These are phyloP conservation scores for Dactylorhiza incarnata DNA, from an alignment of 106 monocot genomes.

Conservation along the genomic window DNA sequence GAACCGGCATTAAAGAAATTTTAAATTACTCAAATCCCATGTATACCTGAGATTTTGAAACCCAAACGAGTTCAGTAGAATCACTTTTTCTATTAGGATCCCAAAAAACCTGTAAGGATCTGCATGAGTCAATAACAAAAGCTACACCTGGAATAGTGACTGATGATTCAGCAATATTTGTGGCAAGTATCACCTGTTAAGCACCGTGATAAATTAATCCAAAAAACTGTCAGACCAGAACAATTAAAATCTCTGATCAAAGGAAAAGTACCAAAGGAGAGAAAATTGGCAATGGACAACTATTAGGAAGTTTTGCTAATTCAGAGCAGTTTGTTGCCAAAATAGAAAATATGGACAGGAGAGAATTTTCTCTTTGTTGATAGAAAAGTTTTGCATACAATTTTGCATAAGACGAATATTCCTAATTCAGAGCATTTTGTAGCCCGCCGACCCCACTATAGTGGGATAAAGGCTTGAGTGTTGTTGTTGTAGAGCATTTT, in stretches of 20 bases:
- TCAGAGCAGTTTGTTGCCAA: background rate
- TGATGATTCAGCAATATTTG: slow-evolving; percentile 93
- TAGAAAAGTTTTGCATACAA: background rate
- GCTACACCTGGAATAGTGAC: slow-evolving; percentile 86
- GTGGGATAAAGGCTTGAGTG: no score
- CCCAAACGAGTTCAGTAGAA: slow-evolving; percentile 68
- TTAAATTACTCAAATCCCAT: background rate
- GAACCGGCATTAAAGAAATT: background rate
- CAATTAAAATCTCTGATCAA: background rate
- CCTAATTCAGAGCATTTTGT: no score
- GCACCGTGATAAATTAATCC: background rate
- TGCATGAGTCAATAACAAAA: slow-evolving; percentile 79
- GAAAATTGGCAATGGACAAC: background rate
- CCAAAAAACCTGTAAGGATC: slow-evolving; percentile 78
- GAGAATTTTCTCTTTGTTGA: background rate
- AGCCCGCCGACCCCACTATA: no score
- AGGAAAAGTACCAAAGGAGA: background rate
- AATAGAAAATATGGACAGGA: background rate
- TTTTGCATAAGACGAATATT: background rate
- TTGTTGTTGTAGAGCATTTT: no score
- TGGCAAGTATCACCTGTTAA: slow-evolving; percentile 71
- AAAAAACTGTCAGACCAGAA: background rate
- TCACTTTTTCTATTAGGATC: slow-evolving; percentile 54
- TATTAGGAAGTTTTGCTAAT: background rate
- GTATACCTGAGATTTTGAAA: slow-evolving; percentile 85